A percentile compares a stretch with the other conserved stretches of the same genome.
These are phyloP conservation scores for Eucalyptus tenuipes DNA, from an alignment of 345 rosid genomes.

Conservation along the genomic window DNA sequence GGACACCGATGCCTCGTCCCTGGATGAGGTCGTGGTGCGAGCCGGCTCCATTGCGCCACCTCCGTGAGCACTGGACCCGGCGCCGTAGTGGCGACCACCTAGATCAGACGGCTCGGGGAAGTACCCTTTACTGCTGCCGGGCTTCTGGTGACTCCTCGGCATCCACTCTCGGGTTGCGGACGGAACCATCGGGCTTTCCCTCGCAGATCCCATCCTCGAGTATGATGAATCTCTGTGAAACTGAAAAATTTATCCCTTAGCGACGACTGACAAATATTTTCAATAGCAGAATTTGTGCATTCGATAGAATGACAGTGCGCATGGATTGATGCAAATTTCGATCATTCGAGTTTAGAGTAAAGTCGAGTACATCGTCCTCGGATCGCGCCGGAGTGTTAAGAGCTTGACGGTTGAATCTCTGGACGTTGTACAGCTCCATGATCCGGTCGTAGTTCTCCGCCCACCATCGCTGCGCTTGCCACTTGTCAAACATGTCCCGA, in stretches of 20 bases:
- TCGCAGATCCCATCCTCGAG: slow-evolving; percentile 62
- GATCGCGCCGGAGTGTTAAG: slow-evolving; percentile 87
- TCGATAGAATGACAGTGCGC: not conserved
- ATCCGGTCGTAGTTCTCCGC: slow-evolving; percentile 89
- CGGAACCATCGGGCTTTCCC: slow-evolving; percentile 57
- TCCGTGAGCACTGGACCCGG: slow-evolving; percentile 43
- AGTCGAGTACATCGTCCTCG: slow-evolving; percentile 62
- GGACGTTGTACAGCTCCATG: slow-evolving; percentile 96
- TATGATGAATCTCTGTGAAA: slow-evolving; percentile 72
- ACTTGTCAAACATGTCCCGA: slow-evolving; percentile 94
- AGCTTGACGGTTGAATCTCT: slow-evolving; percentile 91
- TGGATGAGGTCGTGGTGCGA: slow-evolving; percentile 74
- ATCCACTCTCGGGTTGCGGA: slow-evolving; percentile 46
- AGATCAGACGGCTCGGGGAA: slow-evolving; percentile 15
- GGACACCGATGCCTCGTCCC: slow-evolving; percentile 79
- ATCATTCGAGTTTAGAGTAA: not conserved
- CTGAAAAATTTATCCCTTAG: not conserved
- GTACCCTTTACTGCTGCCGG: slow-evolving; percentile 8
- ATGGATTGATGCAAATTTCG: not conserved
- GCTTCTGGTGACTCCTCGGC: slow-evolving; percentile 53
- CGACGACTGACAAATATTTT: not conserved
- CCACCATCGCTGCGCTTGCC: slow-evolving; percentile 99
- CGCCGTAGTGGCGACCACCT: slow-evolving; percentile 19
- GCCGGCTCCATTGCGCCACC: slow-evolving; percentile 53
- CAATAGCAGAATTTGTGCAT: not conserved